Percentiles rank a stretch among this genome's conserved stretches.
These are phyloP conservation scores for Hevea brasiliensis DNA, from an alignment of 345 rosid genomes.

Conservation along the genomic window DNA sequence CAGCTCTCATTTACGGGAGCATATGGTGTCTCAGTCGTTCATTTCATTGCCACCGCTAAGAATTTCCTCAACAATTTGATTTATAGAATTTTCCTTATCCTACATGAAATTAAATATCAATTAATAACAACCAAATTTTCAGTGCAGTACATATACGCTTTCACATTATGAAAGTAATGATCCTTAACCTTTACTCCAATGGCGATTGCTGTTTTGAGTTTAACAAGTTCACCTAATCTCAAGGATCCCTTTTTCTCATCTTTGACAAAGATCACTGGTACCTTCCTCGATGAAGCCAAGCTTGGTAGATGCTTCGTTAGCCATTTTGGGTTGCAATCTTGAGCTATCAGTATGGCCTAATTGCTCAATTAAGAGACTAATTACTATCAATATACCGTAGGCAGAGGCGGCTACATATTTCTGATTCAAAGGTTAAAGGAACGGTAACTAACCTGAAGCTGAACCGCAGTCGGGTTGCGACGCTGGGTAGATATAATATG, in stretches of 20 bases:
- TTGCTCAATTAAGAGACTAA: neutral
- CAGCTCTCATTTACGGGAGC: neutral
- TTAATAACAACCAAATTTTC: neutral
- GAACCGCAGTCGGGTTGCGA: conserved; percentile 33
- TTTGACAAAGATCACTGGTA: conserved; percentile 51
- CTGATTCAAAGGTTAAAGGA: neutral
- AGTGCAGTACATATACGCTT: too few species aligned
- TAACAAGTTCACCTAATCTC: conserved; percentile 66
- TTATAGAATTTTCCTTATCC: conserved; percentile 56
- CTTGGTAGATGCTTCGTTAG: conserved; percentile 63
- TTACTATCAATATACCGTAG: neutral
- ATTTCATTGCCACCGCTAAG: conserved; percentile 18
- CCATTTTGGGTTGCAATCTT: conserved; percentile 72
- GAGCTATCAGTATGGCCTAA: conserved; percentile 64
- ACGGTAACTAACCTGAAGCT: conserved; percentile 51
- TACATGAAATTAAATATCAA: conserved; percentile 12
- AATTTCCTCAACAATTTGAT: conserved; percentile 40
- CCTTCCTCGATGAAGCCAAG: conserved; percentile 64
- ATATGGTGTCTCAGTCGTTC: neutral
- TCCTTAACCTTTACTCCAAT: conserved; percentile 55
- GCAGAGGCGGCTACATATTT: too few species aligned
- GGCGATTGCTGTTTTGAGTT: conserved; percentile 65
- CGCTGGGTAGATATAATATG: conserved; percentile 8
- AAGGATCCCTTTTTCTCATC: conserved; percentile 60
- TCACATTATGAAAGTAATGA: neutral